These are phyloP conservation scores for Schrenkiella parvula DNA, from an alignment of 345 rosid genomes.

Conservation along the genomic window DNA sequence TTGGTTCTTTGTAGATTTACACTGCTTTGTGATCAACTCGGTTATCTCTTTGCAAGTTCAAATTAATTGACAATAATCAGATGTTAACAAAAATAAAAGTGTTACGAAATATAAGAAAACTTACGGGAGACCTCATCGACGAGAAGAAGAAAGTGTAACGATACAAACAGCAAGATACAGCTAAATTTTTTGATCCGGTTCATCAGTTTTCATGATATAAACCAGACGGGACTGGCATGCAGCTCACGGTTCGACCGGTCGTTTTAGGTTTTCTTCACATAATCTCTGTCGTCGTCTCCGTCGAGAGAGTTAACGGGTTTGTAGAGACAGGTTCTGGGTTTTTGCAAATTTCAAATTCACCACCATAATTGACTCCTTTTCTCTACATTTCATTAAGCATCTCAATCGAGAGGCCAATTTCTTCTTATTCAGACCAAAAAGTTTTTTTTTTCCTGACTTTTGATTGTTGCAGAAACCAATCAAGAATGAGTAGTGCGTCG, in stretches of 20 bases:
- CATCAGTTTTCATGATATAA: not conserved
- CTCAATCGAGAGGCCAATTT: no score
- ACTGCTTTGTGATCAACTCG: no score
- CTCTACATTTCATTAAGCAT: not conserved
- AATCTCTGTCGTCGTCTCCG: not conserved
- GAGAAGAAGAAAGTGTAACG: no score
- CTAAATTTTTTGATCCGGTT: not conserved
- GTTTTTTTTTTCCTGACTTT: no score
- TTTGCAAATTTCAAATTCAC: not conserved
- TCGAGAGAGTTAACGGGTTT: not conserved
- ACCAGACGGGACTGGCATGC: not conserved
- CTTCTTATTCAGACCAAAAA: no score
- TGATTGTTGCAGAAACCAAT: no score
- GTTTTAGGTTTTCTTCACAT: not conserved
- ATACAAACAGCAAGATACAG: no score
- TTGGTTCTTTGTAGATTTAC: not conserved
- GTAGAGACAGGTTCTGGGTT: not conserved
- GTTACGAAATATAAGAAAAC: no score
- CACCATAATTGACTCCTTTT: not conserved
- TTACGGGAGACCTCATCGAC: no score
- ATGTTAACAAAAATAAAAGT: no score
- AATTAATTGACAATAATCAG: no score
- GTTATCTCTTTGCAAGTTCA: no score
- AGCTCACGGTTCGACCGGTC: not conserved
- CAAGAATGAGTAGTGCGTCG: conserved; percentile 17